Evolutionary conservation across 352 stramenopile species (phyloP).

Genomic region (Pythium chondricola): DNA sequence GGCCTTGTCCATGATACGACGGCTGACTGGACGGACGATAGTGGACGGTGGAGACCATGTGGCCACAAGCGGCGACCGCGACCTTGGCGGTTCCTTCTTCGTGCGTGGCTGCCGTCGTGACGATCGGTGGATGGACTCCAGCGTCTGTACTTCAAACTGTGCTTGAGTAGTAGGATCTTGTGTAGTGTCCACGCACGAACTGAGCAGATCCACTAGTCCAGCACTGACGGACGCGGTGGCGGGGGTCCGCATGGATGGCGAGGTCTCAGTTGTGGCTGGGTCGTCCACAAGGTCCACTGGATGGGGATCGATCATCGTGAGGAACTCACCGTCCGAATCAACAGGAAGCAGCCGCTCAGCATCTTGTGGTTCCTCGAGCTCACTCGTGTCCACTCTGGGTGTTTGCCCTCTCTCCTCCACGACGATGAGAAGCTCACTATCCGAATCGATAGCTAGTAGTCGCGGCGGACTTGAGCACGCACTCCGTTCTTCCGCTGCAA

Average conservation of each 20-base stretch:
- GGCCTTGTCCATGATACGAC: conserved; percentile 13
- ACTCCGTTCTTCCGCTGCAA: neutral
- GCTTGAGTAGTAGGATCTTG: neutral
- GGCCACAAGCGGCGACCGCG: neutral
- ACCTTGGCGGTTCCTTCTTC: neutral
- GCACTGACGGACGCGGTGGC: too few species aligned
- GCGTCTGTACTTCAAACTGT: too few species aligned
- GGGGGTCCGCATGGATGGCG: too few species aligned
- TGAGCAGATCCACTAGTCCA: conserved; percentile 4
- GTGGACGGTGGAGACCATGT: neutral
- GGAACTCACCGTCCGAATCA: conserved; percentile 2
- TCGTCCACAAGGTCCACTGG: neutral
- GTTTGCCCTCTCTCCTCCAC: neutral
- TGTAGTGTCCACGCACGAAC: conserved; percentile 2
- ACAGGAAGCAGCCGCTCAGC: neutral
- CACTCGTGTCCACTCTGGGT: neutral
- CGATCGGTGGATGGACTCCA: too few species aligned
- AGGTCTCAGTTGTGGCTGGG: conserved; percentile 3
- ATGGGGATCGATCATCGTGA: neutral
- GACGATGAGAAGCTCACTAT: conserved; percentile 17
- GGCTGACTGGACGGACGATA: conserved; percentile 11
- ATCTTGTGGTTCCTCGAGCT: neutral
- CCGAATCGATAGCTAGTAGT: conserved; percentile 10
- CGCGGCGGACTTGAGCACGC: too few species aligned
- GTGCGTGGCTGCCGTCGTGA: too few species aligned